phyloP scores from a whole-genome alignment of 352 stramenopile species.

The Pythium phragmitis region DNA sequence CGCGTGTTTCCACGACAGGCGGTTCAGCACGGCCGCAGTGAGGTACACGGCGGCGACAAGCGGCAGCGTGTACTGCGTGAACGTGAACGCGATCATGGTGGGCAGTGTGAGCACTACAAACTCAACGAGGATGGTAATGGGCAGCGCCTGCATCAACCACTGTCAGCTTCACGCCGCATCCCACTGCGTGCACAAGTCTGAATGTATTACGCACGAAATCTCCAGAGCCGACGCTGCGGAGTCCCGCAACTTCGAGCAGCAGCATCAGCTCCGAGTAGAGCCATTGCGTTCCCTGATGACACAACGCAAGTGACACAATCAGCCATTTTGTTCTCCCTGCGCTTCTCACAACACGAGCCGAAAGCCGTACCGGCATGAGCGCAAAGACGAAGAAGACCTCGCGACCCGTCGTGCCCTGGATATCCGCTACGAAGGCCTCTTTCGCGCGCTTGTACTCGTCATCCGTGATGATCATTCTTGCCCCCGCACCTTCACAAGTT shows the following conservation, averaged over 20 bases:
- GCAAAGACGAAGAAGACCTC: slow-evolving; percentile 81
- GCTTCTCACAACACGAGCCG: too few species aligned
- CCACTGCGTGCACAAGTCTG: too few species aligned
- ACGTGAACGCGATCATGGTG: slow-evolving; percentile 73
- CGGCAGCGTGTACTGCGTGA: slow-evolving; percentile 53
- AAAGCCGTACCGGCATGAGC: slow-evolving; percentile 51
- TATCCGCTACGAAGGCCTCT: slow-evolving; percentile 72
- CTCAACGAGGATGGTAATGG: slow-evolving; percentile 60
- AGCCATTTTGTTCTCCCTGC: too few species aligned
- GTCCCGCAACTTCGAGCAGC: slow-evolving; percentile 63
- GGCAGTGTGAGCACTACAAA: slow-evolving; percentile 67
- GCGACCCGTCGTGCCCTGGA: slow-evolving; percentile 62
- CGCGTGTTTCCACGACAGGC: slow-evolving; percentile 70
- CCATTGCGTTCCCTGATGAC: slow-evolving; percentile 16
- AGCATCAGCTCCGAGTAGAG: slow-evolving; percentile 76
- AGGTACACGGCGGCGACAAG: slow-evolving; percentile 61
- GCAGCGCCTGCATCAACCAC: slow-evolving; percentile 35
- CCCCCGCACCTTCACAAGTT: too few species aligned
- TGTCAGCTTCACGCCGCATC: not conserved
- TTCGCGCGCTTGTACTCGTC: slow-evolving; percentile 85
- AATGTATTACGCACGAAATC: slow-evolving; percentile 37
- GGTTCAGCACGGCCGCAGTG: slow-evolving; percentile 45
- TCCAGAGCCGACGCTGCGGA: slow-evolving; percentile 48
- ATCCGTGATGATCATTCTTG: slow-evolving; percentile 40
- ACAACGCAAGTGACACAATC: not conserved